A percentile compares a stretch with the other conserved stretches of the same genome.
Conservation (phyloP, 139 green algal species). For the Zygnema cylindricum region DNA sequence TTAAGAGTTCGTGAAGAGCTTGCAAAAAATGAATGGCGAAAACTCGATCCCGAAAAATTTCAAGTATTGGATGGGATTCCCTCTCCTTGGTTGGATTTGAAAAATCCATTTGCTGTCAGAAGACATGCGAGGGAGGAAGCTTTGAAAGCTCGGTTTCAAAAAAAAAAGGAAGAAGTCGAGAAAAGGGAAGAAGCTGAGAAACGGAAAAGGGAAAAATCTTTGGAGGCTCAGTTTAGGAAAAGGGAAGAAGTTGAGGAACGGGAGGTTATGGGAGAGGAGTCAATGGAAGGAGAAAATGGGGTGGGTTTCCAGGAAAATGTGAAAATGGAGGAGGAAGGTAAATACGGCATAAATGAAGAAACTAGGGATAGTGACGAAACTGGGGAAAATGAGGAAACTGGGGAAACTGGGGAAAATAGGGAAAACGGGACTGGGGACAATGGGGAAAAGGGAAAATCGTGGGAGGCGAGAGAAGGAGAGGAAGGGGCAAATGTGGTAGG, state of each 20-base stretch:
- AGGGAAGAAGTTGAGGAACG: not conserved
- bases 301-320: not conserved
- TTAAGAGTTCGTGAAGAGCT: constrained; percentile 11
- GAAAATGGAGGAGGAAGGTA: not conserved
- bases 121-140: not conserved
- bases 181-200: not conserved
- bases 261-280: not conserved
- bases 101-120: not conserved
- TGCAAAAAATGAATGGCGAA: not conserved
- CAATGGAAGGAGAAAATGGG: not conserved
- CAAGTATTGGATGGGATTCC: constrained; percentile 12
- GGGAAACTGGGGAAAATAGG: not conserved
- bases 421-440: not conserved
- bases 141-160: constrained; percentile 17
- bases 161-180: constrained; percentile 14
- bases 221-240: not conserved
- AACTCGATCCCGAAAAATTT: constrained; percentile 14
- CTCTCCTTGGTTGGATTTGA: not conserved
- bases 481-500: too few relatives aligned
- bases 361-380: not conserved
- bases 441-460: not conserved
- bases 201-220: not conserved
- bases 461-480: too few relatives aligned
- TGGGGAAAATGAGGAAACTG: too few relatives aligned
- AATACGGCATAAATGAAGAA: not conserved